Percentiles rank a stretch among this genome's conserved stretches.
Evolutionary conservation across 106 monocot species (phyloP).

Genomic region (Alisma plantagoaquatica): DNA sequence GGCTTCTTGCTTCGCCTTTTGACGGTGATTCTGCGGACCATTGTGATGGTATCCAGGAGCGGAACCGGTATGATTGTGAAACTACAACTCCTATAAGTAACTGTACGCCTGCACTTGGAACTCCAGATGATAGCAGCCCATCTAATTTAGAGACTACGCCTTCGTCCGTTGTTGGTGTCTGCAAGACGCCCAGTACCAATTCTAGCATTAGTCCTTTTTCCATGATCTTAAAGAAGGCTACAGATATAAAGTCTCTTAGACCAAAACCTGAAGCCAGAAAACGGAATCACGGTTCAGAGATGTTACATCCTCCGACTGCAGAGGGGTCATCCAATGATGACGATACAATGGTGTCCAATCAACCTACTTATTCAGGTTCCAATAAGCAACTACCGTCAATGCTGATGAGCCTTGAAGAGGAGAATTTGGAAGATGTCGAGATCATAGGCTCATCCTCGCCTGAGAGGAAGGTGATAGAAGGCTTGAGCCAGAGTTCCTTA

Average conservation of each 20-base stretch:
- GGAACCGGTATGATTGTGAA: not conserved
- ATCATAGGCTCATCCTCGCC: conserved; percentile 15
- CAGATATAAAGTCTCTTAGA: conserved; percentile 12
- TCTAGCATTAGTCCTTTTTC: conserved; percentile 85
- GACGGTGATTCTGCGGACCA: no score
- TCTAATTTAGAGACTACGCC: conserved; percentile 5
- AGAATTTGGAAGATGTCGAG: not conserved
- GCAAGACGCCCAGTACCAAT: conserved; percentile 43
- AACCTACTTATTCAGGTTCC: conserved; percentile 7
- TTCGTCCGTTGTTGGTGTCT: conserved; percentile 19
- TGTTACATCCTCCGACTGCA: conserved; percentile 19
- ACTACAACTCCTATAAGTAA: no score
- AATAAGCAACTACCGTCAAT: not conserved
- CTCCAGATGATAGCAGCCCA: not conserved
- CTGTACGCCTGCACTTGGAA: no score
- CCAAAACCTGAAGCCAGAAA: conserved; percentile 7
- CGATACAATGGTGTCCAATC: conserved; percentile 11
- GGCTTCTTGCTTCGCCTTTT: conserved; percentile 34
- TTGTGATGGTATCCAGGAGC: conserved; percentile 1
- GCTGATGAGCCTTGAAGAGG: conserved; percentile 1
- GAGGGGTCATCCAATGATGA: conserved; percentile 10
- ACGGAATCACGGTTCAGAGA: conserved; percentile 8
- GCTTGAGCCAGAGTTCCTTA: not conserved
- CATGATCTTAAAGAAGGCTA: conserved; percentile 48
- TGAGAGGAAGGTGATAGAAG: conserved; percentile 3